Evolutionary conservation across 306 rosid genomes (phyloP).

Genomic region (Trifolium fragiferum): DNA sequence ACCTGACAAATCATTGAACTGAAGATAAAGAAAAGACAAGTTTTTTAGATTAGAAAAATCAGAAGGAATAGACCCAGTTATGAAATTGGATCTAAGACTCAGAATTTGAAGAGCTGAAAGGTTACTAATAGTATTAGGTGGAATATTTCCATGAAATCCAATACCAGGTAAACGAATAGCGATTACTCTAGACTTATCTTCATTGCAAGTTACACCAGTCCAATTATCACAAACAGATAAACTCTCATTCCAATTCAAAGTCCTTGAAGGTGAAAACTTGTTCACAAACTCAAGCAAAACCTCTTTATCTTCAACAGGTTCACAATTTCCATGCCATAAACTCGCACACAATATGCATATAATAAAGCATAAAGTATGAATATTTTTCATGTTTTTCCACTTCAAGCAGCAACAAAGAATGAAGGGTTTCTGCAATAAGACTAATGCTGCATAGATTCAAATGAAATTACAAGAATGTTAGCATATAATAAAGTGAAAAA

Average conservation of each 20-base stretch:
- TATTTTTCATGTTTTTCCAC: constrained; percentile 46
- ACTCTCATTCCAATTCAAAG: constrained; percentile 73
- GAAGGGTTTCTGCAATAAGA: constrained; percentile 46
- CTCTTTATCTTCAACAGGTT: constrained; percentile 76
- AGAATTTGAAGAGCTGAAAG: constrained; percentile 67
- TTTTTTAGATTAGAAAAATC: constrained; percentile 73
- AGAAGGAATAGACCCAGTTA: constrained; percentile 70
- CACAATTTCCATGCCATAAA: constrained; percentile 56
- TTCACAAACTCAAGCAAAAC: constrained; percentile 71
- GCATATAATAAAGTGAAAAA: constrained; percentile 2
- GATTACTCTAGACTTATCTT: constrained; percentile 59
- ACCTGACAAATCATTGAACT: constrained; percentile 81
- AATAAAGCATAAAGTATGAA: constrained; percentile 48
- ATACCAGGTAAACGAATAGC: constrained; percentile 86
- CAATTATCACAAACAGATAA: constrained; percentile 65
- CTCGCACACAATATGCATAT: constrained; percentile 51
- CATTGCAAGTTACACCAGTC: constrained; percentile 86
- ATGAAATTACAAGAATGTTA: constrained; percentile 41
- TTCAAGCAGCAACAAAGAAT: constrained; percentile 50
- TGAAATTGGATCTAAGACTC: constrained; percentile 87
- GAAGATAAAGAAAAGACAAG: constrained; percentile 80
- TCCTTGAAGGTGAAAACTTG: constrained; percentile 72
- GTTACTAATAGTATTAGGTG: constrained; percentile 69
- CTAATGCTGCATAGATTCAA: constrained; percentile 42
- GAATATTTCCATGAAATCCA: constrained; percentile 83